These are phyloP conservation scores for Cercospora brassicicola DNA, from an alignment of 2,329 filamentous ascomycete species.

Conservation along the genomic window DNA sequence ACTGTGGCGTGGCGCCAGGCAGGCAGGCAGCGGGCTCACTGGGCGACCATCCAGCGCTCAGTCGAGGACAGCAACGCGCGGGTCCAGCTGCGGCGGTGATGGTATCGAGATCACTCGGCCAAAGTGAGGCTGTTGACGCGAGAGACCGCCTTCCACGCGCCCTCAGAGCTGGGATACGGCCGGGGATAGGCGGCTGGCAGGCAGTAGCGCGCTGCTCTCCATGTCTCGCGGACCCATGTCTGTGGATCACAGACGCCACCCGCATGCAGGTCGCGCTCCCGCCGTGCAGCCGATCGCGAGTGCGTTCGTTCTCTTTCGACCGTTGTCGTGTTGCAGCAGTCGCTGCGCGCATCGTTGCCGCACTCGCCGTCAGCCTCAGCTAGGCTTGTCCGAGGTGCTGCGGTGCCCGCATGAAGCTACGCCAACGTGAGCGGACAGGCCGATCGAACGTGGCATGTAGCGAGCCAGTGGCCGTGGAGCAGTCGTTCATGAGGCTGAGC, in stretches of 20 bases:
- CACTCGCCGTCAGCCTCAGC: background rate
- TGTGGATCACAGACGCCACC: background rate
- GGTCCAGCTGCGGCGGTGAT: conserved; percentile 2
- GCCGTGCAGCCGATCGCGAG: background rate
- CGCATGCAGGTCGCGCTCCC: conserved; percentile 2
- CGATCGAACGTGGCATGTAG: background rate
- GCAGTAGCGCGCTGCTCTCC: background rate
- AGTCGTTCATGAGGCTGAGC: conserved; percentile 8
- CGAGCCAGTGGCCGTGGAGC: conserved; percentile 7
- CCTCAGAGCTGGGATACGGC: background rate
- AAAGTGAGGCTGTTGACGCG: conserved; percentile 16
- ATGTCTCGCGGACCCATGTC: background rate
- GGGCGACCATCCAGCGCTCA: background rate
- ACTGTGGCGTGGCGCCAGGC: background rate
- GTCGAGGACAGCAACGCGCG: background rate
- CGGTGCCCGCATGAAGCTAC: background rate
- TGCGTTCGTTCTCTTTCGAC: background rate
- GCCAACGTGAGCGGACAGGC: background rate
- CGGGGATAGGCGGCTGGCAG: conserved; percentile 4
- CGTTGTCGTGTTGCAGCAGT: background rate
- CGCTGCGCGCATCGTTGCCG: background rate
- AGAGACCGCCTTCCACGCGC: conserved; percentile 11
- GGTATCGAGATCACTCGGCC: background rate
- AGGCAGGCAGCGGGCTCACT: background rate
- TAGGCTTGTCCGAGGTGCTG: background rate